Evolutionary conservation across 2,329 filamentous ascomycete species (phyloP), one percentile per base, ranked within the genome.

Genomic region (Coniochaeta sp.): DNA sequence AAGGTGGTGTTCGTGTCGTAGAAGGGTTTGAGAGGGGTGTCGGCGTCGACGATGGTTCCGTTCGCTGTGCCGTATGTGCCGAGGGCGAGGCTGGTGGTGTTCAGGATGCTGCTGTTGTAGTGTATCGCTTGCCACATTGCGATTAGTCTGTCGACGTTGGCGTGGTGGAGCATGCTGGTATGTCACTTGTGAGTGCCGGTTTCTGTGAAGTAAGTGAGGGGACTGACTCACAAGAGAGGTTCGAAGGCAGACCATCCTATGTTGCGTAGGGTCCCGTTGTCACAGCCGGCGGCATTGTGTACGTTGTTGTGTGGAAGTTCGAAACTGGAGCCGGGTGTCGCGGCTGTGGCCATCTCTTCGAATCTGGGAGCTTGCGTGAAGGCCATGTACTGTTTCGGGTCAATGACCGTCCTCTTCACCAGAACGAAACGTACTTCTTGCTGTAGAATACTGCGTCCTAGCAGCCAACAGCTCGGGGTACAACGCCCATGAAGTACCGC

Each of bases 111-210:
- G 14, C 61, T 53, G 24, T 64, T 56, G 51, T 62, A 63, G 53
- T 74, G 60, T 31, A 73, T 64, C 14, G 67, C 68, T 58, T 74
- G 66, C 71, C 71, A 77, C 51, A 77, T 63, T 2, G 78, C 75
- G 54, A 81, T 77, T 12, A 85, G 71, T 16, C 82, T 75, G 60
- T 86, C 81, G 51, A 86, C 70, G 60, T 86, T 83, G 57, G 73
- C 66, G 66, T 78, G 74, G 55, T 78, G 75, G 8, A 78, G 68
- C 69, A 74, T 73, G 55, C 72, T 75, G 52, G 24, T 24, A 35
- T 12, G 30, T 2, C 6, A 13, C 30, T 48, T 31, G 51, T 32
- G 24, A 35, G 14, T 31, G 12, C 4, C 16, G 27, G 50, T 7
- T 6, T 16, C 30, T 24, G 6, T 3, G 9, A 6, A 3, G 20